These are phyloP conservation scores for Acrocalymma vagum DNA, from an alignment of 2,329 filamentous ascomycete species.

Conservation along the genomic window DNA sequence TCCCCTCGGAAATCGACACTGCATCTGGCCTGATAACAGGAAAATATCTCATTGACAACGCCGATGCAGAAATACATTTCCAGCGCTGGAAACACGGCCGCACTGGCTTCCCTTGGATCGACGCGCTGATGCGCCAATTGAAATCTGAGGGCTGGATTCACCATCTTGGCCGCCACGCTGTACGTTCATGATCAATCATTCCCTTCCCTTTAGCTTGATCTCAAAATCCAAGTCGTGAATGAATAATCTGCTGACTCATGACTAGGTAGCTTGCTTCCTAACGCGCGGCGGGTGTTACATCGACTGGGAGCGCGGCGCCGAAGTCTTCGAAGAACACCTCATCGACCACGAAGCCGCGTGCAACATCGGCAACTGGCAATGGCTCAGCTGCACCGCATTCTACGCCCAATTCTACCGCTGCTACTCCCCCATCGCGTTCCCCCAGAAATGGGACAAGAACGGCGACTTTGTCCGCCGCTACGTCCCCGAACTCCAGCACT, in stretches of 20 bases:
- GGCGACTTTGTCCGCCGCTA: constrained; percentile 71
- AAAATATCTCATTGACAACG: constrained; percentile 69
- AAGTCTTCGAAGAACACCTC: constrained; percentile 80
- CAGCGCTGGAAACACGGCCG: constrained; percentile 72
- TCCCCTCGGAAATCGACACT: constrained; percentile 67
- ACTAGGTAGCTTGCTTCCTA: constrained; percentile 84
- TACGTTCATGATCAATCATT: too few relatives aligned
- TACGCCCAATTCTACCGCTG: constrained; percentile 76
- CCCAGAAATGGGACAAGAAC: constrained; percentile 77
- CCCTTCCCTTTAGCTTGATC: too few relatives aligned
- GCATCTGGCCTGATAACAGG: constrained; percentile 60
- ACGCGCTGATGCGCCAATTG: constrained; percentile 81
- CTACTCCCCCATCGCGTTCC: constrained; percentile 76
- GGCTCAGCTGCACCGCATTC: constrained; percentile 79
- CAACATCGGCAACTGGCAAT: constrained; percentile 81
- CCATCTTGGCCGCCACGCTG: constrained; percentile 78
- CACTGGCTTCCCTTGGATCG: constrained; percentile 83
- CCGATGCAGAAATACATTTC: constrained; percentile 71
- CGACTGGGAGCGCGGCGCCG: constrained; percentile 79
- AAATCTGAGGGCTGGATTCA: constrained; percentile 79
- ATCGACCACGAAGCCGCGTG: constrained; percentile 79
- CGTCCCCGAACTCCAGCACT: constrained; percentile 70
- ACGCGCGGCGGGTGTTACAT: constrained; percentile 81
- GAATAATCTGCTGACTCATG: too few relatives aligned
- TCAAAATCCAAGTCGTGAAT: too few relatives aligned